These are phyloP conservation scores for Bisporella sp. DNA, from an alignment of 2,329 filamentous ascomycete genomes.

Conservation along the genomic window DNA sequence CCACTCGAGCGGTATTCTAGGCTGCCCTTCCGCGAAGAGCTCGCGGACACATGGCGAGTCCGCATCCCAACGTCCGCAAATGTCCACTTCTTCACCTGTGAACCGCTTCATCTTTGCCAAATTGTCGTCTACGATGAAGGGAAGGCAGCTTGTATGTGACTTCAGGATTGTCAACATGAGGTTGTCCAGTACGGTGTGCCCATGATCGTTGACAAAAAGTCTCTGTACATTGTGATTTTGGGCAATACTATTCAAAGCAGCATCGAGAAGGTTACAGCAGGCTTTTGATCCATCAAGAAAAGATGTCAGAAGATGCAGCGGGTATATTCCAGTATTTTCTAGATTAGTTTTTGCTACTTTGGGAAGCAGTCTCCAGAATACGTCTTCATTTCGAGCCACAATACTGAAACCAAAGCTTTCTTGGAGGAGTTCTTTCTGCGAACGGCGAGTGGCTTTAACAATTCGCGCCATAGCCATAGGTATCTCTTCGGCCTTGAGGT, in stretches of 20 bases:
- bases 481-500: conserved; percentile 7
- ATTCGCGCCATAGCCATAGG: conserved; percentile 20
- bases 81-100: conserved; percentile 32
- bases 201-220: conserved; percentile 19
- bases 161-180: conserved; percentile 31
- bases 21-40: conserved; percentile 19
- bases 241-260: conserved; percentile 20
- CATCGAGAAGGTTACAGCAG: conserved; percentile 26
- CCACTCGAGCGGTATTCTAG: conserved; percentile 28
- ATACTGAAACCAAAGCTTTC: conserved; percentile 24
- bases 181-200: conserved; percentile 33
- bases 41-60: conserved; percentile 29
- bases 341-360: background rate
- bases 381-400: conserved; percentile 18
- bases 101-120: conserved; percentile 24
- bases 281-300: conserved; percentile 30
- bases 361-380: conserved; percentile 8
- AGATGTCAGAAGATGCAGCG: conserved; percentile 30
- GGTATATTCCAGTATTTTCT: conserved; percentile 6
- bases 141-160: conserved; percentile 26
- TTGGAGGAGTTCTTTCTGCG: conserved; percentile 16
- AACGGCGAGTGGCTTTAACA: conserved; percentile 13
- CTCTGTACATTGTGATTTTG: background rate
- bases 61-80: conserved; percentile 35
- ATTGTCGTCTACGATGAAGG: conserved; percentile 20